Base-by-base conservation (phyloP, 108 stramenopile species). In the Cyclotella kingstonii region DNA sequence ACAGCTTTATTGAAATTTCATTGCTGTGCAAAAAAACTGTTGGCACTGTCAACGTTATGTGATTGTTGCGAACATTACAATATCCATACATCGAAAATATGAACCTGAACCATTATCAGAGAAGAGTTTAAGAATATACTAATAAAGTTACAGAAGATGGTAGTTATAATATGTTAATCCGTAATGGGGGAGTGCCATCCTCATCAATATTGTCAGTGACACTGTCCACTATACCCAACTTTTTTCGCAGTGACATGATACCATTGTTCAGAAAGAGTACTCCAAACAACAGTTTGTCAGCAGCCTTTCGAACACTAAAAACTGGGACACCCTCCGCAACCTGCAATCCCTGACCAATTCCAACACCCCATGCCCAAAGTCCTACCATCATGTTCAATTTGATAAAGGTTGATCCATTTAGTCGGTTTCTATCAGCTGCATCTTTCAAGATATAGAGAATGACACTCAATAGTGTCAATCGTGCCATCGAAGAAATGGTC, bases 401-500 rank as follows among this genome's bases (percentile, higher is more conserved):
- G 22, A 74, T 45, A 27, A 74, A 74, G 3, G 66, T 74, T 11
- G 59, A 29, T 11, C 62, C 54, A 8, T 72, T 63, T 14, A 72
- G 30, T 33, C 70, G 47, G 26, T 64, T 56, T 38, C 70, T 46
- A 27, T 64, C 63, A 12, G 54, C 53, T 7, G 49, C 73, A 48
- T 74, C 73, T 51, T 74, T 74, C 51, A 67, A 68, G 36, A 68
- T 53, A 17, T 60, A 74, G 51, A 67, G 48, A 44, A 74, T 51
- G 29, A 52, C 17, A 53, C 54, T 62, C 59, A 68, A 45, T 50
- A 74, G 54, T n/a, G 48, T 14, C 56, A 66, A 38, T 50, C 73
- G 26, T n/a, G 60, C 66, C n/a, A 74, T 61, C 4, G 66, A 68
- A 33, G 73, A 71, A 27, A 71, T 47, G 18, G 48, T 71, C 61